Conservation (phyloP, 73 alveolate genomes). For the Blepharisma stoltei region DNA sequence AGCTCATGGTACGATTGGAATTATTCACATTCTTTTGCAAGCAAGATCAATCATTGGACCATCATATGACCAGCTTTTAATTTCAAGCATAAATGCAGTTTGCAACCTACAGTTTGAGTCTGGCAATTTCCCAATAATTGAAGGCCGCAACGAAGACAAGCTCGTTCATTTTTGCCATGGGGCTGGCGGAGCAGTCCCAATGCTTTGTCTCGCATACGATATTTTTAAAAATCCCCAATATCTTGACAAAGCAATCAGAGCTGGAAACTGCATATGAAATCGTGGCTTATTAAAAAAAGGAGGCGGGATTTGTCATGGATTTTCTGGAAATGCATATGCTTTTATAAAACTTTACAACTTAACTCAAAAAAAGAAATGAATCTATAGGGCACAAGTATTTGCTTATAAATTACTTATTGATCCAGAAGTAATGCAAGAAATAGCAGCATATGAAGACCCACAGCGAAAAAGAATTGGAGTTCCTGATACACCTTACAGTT, state of each 20-base stretch:
- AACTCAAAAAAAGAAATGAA: conserved; percentile 74
- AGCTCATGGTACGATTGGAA: conserved; percentile 97
- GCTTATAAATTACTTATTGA: conserved; percentile 46
- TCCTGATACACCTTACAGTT: conserved; percentile 87
- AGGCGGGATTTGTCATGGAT: conserved; percentile 94
- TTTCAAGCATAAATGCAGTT: conserved; percentile 46
- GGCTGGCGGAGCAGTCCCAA: conserved; percentile 93
- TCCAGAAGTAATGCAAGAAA: conserved; percentile 42
- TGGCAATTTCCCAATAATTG: conserved; percentile 84
- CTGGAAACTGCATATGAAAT: conserved; percentile 79
- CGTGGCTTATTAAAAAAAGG: conserved; percentile 90
- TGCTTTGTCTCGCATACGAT: conserved; percentile 69
- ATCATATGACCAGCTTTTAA: conserved; percentile 10
- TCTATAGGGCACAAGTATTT: conserved; percentile 66
- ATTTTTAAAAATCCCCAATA: conserved; percentile 49
- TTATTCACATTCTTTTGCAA: conserved; percentile 64
- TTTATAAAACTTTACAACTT: conserved; percentile 61
- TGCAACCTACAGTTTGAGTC: conserved; percentile 41
- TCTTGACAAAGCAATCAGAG: conserved; percentile 56
- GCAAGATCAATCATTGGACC: conserved; percentile 54
- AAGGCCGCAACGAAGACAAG: conserved; percentile 54
- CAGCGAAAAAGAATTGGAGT: conserved; percentile 58
- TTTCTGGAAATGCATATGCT: conserved; percentile 84
- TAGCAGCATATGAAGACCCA: conserved; percentile 51
- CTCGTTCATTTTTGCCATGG: conserved; percentile 96